Conservation (phyloP, 176 grass and related monocot genomes). For the Leersia perrieri region DNA sequence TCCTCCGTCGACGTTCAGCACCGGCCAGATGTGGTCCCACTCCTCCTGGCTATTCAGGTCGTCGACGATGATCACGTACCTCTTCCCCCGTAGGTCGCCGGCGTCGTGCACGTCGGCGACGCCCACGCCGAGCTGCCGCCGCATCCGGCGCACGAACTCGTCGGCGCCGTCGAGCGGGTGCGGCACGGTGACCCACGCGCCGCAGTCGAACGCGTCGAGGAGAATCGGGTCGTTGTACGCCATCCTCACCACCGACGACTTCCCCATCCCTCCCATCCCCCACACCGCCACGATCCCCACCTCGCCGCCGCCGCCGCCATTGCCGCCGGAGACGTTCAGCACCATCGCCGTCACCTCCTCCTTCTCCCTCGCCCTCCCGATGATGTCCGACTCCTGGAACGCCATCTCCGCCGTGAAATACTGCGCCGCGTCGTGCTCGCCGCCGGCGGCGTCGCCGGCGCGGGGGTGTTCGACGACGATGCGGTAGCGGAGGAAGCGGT, state of each 20-base stretch:
- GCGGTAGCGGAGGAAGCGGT: constrained; percentile 4
- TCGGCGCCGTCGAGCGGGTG: constrained; percentile 19
- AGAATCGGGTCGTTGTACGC: constrained; percentile 9
- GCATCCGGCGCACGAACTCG: neutral
- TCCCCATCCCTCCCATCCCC: constrained; percentile 40
- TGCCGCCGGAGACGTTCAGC: neutral
- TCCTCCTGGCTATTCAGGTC: neutral
- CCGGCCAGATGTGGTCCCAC: constrained; percentile 20
- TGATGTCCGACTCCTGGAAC: neutral
- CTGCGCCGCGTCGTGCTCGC: neutral
- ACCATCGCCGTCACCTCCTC: no score
- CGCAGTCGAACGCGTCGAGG: constrained; percentile 21
- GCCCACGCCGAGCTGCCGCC: constrained; percentile 1
- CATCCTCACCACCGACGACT: constrained; percentile 29
- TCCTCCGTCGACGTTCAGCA: neutral
- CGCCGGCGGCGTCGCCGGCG: neutral
- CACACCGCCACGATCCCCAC: constrained; percentile 15
- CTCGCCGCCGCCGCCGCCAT: neutral
- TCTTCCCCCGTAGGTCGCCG: neutral
- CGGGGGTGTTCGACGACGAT: neutral
- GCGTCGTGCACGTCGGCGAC: neutral
- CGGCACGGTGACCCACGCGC: constrained; percentile 43
- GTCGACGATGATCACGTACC: constrained; percentile 29
- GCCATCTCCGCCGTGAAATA: neutral
- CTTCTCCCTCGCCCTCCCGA: neutral